These are phyloP conservation scores for Apiospora malaysiana DNA, from an alignment of 2,329 filamentous ascomycete genomes.

Conservation along the genomic window DNA sequence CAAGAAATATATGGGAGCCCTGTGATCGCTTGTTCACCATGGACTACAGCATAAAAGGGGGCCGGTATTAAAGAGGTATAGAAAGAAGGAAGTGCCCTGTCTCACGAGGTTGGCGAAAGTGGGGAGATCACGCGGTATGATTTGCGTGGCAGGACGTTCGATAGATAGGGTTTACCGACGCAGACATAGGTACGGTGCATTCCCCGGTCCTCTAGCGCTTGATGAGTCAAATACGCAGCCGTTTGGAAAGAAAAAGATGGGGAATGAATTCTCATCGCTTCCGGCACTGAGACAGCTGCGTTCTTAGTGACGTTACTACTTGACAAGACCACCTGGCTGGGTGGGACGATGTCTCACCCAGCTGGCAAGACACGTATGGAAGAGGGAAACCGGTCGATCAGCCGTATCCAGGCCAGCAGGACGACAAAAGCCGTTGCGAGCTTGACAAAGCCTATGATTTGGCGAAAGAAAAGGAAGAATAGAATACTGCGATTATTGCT, in stretches of 20 bases:
- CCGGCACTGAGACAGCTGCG: neutral
- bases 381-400: too few relatives aligned
- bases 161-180: too few relatives aligned
- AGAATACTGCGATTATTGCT: too few relatives aligned
- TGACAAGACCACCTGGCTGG: neutral
- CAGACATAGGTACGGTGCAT: too few relatives aligned
- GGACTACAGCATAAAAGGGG: neutral
- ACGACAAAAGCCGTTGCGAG: too few relatives aligned
- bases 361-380: constrained; percentile 9
- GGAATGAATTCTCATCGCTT: neutral
- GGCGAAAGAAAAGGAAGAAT: too few relatives aligned
- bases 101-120: neutral
- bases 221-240: neutral
- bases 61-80: neutral
- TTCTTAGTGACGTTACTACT: neutral
- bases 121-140: neutral
- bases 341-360: neutral
- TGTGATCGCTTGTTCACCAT: too few relatives aligned
- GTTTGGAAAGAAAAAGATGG: neutral
- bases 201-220: too few relatives aligned
- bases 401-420: too few relatives aligned
- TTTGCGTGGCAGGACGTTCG: neutral
- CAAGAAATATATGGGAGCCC: too few relatives aligned
- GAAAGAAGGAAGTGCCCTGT: neutral
- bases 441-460: too few relatives aligned